phyloP scores from a whole-genome alignment of 805 yeast genomes.

The Sugiyamaella lignohabitans region DNA sequence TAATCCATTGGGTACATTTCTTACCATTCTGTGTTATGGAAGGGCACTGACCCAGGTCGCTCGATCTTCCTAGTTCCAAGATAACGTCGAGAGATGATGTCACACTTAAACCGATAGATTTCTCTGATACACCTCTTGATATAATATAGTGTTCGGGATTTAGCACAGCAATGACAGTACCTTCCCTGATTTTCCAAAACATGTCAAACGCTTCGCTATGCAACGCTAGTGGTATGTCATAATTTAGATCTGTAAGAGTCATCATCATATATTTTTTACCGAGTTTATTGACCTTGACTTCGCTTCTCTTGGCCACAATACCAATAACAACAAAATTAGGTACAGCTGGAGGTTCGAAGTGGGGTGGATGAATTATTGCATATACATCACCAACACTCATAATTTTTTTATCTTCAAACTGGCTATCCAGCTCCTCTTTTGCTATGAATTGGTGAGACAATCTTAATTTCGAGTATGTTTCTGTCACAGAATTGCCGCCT shows the following conservation, averaged over 20 bases:
- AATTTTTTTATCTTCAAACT: conserved; percentile 46
- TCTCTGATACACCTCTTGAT: conserved; percentile 31
- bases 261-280: conserved; percentile 53
- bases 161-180: conserved; percentile 65
- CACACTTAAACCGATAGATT: conserved; percentile 50
- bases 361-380: conserved; percentile 64
- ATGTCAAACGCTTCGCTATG: conserved; percentile 62
- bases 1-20: conserved; percentile 56
- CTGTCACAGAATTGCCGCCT: conserved; percentile 22
- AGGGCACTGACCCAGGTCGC: conserved; percentile 64
- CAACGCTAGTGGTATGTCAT: conserved; percentile 52
- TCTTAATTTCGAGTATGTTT: conserved; percentile 40
- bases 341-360: conserved; percentile 59
- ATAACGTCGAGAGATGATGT: conserved; percentile 46
- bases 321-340: conserved; percentile 81
- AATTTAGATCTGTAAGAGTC: conserved; percentile 61
- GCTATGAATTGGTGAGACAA: conserved; percentile 45
- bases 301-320: conserved; percentile 52
- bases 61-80: conserved; percentile 66
- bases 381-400: conserved; percentile 52
- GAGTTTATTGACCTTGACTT: conserved; percentile 35
- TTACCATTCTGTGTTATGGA: conserved; percentile 43
- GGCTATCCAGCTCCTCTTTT: conserved; percentile 28
- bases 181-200: conserved; percentile 67
- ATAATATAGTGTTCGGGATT: conserved; percentile 56